Base-by-base conservation (phyloP, 768 basidiomycete species). In the Boletus subparvulus region DNA sequence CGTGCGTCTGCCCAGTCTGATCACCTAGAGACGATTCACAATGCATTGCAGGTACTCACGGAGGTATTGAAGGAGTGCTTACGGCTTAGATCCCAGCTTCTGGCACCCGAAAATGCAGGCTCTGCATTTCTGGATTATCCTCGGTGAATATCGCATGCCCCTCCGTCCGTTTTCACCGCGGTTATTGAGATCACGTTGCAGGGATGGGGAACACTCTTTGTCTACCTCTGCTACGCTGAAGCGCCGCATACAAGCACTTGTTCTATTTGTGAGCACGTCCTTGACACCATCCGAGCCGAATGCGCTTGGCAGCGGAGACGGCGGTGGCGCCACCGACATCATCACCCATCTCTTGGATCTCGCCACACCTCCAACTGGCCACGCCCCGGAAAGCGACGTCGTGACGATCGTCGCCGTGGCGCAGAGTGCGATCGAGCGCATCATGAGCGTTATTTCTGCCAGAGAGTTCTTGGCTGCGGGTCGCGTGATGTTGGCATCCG, bases 31-130 rank as follows among this genome's bases (percentile, higher is more conserved):
- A 11, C 5, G 3, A 41, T 33, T 63, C 40, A 67, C n/a, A 21
- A n/a, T 4, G 13, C 42, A 49, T 52, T 41, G 3, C 60, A 91
- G 86, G 78, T 83, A 14, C 73, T 93, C 26, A 76, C 77, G 1
- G 85, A 88, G 62, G 73, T 89, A 14, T 73, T 93, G 35, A 75
- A 76, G 21, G 94, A 96, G 70, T 80, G 83, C 14, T 75, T 81
- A 37, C 78, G 87, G 4, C 79, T 93, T 32, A 69, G 83, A 17
- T 67, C 69, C 0, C 77, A 75, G 32, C 66, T 80, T n/a, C 46
- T 70, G 3, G 65, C 75, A 41, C 75, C 79, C 9, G 75, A 74
- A 17, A 71, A 66, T 26, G 67, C 60, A 0, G 70, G 69, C 17
- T 63, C 77, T 6, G 75, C 79, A 1, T 82, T 92, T 69, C 71